Evolutionary conservation across 768 basidiomycete genomes (phyloP).

Genomic region (Tricholoma sp.): DNA sequence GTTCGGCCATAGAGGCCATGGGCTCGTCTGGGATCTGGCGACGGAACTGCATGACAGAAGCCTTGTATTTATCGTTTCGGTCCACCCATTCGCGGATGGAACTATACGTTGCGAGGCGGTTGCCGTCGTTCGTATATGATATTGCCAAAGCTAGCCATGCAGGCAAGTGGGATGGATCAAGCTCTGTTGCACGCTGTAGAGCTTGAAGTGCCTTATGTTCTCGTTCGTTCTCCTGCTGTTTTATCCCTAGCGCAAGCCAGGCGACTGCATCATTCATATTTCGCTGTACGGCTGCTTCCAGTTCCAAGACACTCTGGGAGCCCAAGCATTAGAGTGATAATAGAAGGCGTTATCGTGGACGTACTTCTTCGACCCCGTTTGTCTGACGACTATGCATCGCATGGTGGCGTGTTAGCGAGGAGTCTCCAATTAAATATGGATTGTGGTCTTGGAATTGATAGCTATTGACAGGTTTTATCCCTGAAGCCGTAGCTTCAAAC

Average conservation of each 20-base stretch:
- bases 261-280: conserved; percentile 64
- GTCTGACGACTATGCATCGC: conserved; percentile 32
- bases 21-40: conserved; percentile 23
- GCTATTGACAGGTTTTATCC: conserved; percentile 47
- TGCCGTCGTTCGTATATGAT: conserved; percentile 85
- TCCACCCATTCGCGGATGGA: conserved; percentile 84
- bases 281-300: conserved; percentile 85
- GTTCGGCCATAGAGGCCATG: conserved; percentile 29
- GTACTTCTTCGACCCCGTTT: conserved; percentile 33
- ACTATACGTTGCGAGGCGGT: conserved; percentile 67
- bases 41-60: conserved; percentile 37
- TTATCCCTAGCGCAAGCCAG: conserved; percentile 93
- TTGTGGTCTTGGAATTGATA: conserved; percentile 79
- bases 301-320: conserved; percentile 73
- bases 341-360: conserved; percentile 12
- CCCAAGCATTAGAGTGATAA: conserved; percentile 9
- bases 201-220: conserved; percentile 88
- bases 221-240: conserved; percentile 97
- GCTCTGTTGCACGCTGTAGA: conserved; percentile 70
- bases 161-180: conserved; percentile 70
- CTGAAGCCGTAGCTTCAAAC: conserved; percentile 69
- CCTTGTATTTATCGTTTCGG: conserved; percentile 52
- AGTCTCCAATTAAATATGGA: conserved; percentile 68
- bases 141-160: conserved; percentile 91
- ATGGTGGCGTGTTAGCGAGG: conserved; percentile 48